Evolutionary conservation across 805 yeast species (phyloP).

Genomic region (Kazachstania kunashirensis): DNA sequence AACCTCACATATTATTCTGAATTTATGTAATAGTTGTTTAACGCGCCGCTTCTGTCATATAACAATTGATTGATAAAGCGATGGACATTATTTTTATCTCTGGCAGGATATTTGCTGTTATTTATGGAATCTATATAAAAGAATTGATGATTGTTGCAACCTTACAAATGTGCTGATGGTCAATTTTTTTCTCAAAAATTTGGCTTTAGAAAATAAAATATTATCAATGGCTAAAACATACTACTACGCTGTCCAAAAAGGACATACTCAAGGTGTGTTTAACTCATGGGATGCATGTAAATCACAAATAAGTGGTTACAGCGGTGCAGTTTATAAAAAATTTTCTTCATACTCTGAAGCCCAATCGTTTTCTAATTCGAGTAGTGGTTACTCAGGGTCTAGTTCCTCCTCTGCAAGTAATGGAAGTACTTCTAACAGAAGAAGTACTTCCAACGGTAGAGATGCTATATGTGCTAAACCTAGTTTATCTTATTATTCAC

Average conservation of each 20-base stretch:
- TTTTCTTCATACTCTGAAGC: slow-evolving; percentile 46
- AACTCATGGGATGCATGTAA: slow-evolving; percentile 49
- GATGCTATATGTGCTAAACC: no score
- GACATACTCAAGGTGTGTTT: slow-evolving; percentile 49
- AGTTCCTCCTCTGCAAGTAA: background rate
- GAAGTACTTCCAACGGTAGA: background rate
- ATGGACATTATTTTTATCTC: no score
- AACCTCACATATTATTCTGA: no score
- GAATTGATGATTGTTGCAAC: no score
- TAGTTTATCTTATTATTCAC: no score
- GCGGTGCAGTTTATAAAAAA: slow-evolving; percentile 48
- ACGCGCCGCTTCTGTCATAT: no score
- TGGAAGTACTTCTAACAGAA: background rate
- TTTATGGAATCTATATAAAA: no score
- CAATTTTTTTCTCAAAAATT: no score
- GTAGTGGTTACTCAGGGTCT: slow-evolving; percentile 3
- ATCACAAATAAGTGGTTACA: slow-evolving; percentile 43
- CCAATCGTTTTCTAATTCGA: slow-evolving; percentile 24
- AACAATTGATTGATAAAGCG: no score
- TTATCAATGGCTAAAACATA: slow-evolving; percentile 14
- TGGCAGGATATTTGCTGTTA: no score
- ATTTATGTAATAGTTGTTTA: no score
- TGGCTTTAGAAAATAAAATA: background rate
- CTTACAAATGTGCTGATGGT: no score
- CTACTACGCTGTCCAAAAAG: slow-evolving; percentile 48